Evolutionary conservation across 345 rosid genomes (phyloP).

Genomic region (Eucalyptus curtisii): DNA sequence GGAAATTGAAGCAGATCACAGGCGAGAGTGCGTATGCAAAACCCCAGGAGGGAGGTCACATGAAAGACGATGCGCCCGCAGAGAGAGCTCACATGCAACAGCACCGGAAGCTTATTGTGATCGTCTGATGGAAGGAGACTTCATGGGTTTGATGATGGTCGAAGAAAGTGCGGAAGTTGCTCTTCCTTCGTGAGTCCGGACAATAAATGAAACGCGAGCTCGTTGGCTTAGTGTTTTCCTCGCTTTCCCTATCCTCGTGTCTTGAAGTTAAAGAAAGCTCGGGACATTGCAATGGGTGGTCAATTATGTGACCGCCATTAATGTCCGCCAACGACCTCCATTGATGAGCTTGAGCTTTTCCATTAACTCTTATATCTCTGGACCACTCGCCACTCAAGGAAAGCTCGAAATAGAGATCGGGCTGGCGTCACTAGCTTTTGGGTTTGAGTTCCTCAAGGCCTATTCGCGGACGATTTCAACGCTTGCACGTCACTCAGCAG

Average conservation of each 20-base stretch:
- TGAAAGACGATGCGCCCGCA: constrained; percentile 15
- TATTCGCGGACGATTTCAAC: background rate
- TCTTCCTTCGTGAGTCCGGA: background rate
- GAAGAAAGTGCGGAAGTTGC: background rate
- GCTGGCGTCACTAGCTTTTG: background rate
- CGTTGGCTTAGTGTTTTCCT: background rate
- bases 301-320: constrained; percentile 30
- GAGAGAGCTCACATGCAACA: constrained; percentile 8
- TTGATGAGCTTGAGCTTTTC: background rate
- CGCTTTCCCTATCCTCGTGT: background rate
- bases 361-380: background rate
- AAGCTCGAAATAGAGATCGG: background rate
- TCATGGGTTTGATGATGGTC: background rate
- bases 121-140: background rate
- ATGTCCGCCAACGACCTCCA: background rate
- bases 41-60: constrained; percentile 32
- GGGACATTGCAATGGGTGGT: background rate
- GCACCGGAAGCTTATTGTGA: background rate
- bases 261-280: background rate
- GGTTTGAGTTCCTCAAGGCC: background rate
- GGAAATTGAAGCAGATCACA: constrained; percentile 84
- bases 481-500: background rate
- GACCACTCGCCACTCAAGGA: background rate
- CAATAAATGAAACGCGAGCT: background rate
- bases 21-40: constrained; percentile 5